Percentiles rank a stretch among this genome's conserved stretches.
Evolutionary conservation across 345 rosid genomes (phyloP).

Genomic region (Microthlaspi erraticum): DNA sequence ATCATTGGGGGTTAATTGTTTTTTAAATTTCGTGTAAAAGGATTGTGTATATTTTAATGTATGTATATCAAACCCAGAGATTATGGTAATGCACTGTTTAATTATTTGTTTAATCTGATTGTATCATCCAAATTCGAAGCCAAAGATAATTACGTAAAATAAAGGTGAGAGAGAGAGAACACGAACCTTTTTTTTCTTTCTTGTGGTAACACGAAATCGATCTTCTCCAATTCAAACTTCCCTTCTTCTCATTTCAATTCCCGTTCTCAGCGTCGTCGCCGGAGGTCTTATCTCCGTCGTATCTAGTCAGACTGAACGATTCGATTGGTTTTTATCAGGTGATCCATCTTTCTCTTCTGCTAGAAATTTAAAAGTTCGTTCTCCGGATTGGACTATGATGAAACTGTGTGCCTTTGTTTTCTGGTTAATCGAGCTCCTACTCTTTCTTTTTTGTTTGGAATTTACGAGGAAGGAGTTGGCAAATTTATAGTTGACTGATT

Average conservation of each 20-base stretch:
- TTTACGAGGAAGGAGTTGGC: slow-evolving; percentile 1
- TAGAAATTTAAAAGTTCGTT: not conserved
- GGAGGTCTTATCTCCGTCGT: slow-evolving; percentile 31
- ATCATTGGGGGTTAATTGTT: not conserved
- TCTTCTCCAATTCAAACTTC: slow-evolving; percentile 26
- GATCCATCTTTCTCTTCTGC: slow-evolving; percentile 19
- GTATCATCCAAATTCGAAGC: slow-evolving; percentile 18
- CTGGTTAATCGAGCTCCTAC: slow-evolving; percentile 1
- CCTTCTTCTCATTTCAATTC: slow-evolving; percentile 23
- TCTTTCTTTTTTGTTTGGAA: not conserved
- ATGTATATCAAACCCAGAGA: not conserved
- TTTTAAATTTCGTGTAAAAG: not conserved
- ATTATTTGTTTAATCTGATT: not conserved
- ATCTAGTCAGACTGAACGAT: slow-evolving; percentile 25
- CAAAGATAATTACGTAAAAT: slow-evolving; percentile 26
- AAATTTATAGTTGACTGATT: slow-evolving; percentile 38
- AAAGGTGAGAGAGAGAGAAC: slow-evolving; percentile 1
- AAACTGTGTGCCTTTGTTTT: slow-evolving; percentile 3
- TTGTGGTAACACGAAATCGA: slow-evolving; percentile 24
- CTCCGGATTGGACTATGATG: slow-evolving; percentile 11
- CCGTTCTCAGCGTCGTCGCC: slow-evolving; percentile 20
- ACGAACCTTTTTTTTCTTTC: not conserved
- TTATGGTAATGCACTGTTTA: slow-evolving; percentile 22
- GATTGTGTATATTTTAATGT: not conserved
- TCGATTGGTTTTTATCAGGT: slow-evolving; percentile 33